A percentile compares a stretch with the other conserved stretches of the same genome.
phyloP scores from a whole-genome alignment of 331 rosid genomes.

The Telfairia occidentalis region DNA sequence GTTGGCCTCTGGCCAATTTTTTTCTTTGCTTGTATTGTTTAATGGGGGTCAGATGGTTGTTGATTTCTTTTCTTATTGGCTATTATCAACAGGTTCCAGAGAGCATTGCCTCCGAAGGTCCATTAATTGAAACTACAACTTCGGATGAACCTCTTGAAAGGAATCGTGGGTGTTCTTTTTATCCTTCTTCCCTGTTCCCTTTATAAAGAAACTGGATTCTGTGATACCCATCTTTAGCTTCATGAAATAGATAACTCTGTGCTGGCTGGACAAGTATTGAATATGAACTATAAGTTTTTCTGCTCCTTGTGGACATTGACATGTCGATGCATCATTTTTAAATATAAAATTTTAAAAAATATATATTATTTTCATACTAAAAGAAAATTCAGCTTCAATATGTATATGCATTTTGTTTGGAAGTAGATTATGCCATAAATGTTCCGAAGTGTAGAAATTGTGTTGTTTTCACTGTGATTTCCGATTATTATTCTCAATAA shows the following conservation, averaged over 20 bases:
- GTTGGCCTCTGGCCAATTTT: conserved; percentile 1
- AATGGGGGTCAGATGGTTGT: conserved; percentile 8
- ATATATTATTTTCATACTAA: no score
- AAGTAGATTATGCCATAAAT: background rate
- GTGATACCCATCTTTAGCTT: background rate
- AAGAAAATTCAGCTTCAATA: no score
- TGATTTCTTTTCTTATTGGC: conserved; percentile 6
- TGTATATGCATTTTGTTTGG: background rate
- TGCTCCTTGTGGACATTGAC: background rate
- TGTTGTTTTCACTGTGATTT: background rate
- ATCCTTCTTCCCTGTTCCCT: background rate
- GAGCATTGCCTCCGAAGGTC: conserved; percentile 32
- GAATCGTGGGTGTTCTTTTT: conserved; percentile 48
- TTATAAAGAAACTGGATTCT: background rate
- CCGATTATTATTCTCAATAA: background rate
- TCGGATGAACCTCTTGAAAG: conserved; percentile 37
- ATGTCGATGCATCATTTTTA: background rate
- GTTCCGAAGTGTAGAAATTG: background rate
- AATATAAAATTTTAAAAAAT: no score
- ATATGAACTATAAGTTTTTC: background rate
- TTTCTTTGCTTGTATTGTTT: conserved; percentile 6
- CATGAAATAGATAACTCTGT: background rate
- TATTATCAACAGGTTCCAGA: conserved; percentile 39
- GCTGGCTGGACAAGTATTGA: background rate
- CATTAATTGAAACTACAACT: conserved; percentile 31